Evolutionary conservation across 2,329 filamentous ascomycete species (phyloP).

Genomic region (Neopestalotiopsis clavispora): DNA sequence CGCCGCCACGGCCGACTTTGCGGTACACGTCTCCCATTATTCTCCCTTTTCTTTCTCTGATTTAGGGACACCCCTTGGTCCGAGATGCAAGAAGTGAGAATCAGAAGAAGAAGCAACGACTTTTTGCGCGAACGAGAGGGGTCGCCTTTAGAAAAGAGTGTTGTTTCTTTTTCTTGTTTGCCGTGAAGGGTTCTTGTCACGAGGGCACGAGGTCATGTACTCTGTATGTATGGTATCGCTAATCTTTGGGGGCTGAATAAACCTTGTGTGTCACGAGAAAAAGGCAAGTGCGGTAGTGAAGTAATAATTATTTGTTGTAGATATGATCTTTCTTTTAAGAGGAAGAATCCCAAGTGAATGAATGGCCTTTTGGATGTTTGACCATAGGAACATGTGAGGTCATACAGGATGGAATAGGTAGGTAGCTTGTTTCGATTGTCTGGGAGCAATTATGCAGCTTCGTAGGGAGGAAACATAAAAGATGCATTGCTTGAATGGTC

Average conservation of each 20-base stretch:
- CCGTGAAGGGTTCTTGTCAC: neutral
- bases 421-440: too few relatives aligned
- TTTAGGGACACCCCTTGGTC: too few relatives aligned
- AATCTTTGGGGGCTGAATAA: neutral
- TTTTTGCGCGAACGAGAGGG: neutral
- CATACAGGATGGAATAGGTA: too few relatives aligned
- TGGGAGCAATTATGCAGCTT: too few relatives aligned
- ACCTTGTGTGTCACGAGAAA: slow-evolving; percentile 2
- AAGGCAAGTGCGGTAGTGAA: neutral
- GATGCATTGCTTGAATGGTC: too few relatives aligned
- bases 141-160: neutral
- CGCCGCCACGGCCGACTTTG: slow-evolving; percentile 64
- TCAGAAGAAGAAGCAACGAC: neutral
- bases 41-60: neutral
- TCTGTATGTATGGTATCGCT: neutral
- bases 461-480: too few relatives aligned
- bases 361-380: too few relatives aligned
- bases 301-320: neutral
- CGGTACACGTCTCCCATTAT: slow-evolving; percentile 47
- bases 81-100: neutral
- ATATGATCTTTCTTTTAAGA: neutral
- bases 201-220: neutral
- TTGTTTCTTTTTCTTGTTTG: neutral
- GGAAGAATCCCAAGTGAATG: too few relatives aligned
- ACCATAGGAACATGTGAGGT: too few relatives aligned